phyloP scores from a whole-genome alignment of 108 stramenopile species.

The Fragilariopsis cylindrus region DNA sequence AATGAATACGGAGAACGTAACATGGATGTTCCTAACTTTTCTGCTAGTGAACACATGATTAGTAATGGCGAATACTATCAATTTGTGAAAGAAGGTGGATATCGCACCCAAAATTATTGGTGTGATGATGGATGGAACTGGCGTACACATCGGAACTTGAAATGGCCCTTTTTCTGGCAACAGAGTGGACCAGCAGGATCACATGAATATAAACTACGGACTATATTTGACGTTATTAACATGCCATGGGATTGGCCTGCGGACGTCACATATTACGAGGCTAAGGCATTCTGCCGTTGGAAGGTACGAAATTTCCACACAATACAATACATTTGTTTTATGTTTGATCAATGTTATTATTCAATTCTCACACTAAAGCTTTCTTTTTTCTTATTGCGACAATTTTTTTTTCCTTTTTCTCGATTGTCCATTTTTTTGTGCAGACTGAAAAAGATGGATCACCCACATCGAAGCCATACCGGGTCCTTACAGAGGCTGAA shows the following conservation, averaged over 20 bases:
- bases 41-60: slow-evolving; percentile 87
- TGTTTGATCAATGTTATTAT: background rate
- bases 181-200: slow-evolving; percentile 80
- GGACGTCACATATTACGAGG: slow-evolving; percentile 94
- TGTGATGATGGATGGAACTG: slow-evolving; percentile 94
- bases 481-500: slow-evolving; percentile 91
- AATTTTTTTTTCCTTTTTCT: background rate
- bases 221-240: slow-evolving; percentile 82
- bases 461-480: slow-evolving; percentile 59
- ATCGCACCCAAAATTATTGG: slow-evolving; percentile 79
- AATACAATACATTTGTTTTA: background rate
- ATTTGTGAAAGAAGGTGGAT: slow-evolving; percentile 93
- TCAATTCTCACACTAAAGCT: background rate
- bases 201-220: slow-evolving; percentile 86
- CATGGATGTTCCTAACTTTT: slow-evolving; percentile 76
- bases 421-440: background rate
- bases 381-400: background rate
- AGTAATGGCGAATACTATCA: slow-evolving; percentile 93
- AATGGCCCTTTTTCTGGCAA: slow-evolving; percentile 94
- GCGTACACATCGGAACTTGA: slow-evolving; percentile 87
- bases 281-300: slow-evolving; percentile 91
- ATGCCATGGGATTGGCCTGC: slow-evolving; percentile 96
- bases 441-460: slow-evolving; percentile 60
- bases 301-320: slow-evolving; percentile 47
- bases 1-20: slow-evolving; percentile 92